Evolutionary conservation across 2,329 filamentous ascomycete genomes (phyloP).

Genomic region (Sclerotinia subarctica): DNA sequence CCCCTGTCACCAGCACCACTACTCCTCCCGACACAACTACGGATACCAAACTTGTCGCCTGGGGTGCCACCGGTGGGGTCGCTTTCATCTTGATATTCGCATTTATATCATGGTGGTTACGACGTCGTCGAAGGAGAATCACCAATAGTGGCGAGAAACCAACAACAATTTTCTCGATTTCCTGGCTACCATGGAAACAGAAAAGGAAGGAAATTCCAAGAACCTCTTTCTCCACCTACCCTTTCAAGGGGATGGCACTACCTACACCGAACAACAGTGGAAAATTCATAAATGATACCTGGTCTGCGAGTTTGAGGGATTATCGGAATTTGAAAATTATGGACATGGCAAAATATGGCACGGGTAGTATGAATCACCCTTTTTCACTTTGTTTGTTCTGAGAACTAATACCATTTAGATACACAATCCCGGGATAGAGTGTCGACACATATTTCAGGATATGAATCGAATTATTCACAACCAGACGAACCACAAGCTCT

Average conservation of each 20-base stretch:
- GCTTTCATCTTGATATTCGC: slow-evolving; percentile 1
- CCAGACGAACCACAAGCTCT: not conserved
- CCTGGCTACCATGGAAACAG: slow-evolving; percentile 3
- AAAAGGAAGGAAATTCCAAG: not conserved
- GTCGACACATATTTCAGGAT: not conserved
- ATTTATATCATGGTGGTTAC: not conserved
- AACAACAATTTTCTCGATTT: not conserved
- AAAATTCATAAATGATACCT: not conserved
- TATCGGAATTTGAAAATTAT: not conserved
- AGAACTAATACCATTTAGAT: not conserved
- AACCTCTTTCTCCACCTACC: not conserved
- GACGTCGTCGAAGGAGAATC: not conserved
- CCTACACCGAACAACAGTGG: not conserved
- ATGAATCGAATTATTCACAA: not conserved
- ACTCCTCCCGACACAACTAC: not conserved
- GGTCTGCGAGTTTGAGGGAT: not conserved
- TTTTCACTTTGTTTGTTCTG: not conserved
- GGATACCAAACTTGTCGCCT: not conserved
- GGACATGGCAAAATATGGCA: not conserved
- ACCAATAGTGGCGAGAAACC: not conserved
- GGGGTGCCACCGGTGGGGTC: not conserved
- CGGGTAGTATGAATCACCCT: not conserved
- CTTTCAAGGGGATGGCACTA: not conserved
- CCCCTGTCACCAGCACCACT: not conserved
- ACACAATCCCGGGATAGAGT: not conserved